Evolutionary conservation across 2,329 filamentous ascomycete genomes (phyloP).

Genomic region (Cephalotrichum gorgonifer): DNA sequence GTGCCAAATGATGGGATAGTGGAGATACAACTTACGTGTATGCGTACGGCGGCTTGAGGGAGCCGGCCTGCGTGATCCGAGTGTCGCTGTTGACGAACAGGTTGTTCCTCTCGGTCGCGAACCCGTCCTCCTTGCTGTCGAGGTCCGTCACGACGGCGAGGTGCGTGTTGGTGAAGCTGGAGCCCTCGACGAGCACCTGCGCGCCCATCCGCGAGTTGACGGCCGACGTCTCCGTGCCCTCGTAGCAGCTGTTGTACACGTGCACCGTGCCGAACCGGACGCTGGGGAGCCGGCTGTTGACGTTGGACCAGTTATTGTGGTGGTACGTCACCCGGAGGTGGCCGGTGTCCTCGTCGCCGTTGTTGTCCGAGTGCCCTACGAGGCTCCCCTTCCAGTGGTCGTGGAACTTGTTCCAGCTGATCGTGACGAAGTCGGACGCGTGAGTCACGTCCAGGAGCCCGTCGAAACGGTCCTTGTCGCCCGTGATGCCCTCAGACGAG

Average conservation of each 20-base stretch:
- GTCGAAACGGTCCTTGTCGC: constrained; percentile 32
- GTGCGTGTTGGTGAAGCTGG: constrained; percentile 33
- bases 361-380: constrained; percentile 50
- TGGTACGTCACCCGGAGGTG: constrained; percentile 48
- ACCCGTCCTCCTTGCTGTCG: constrained; percentile 32
- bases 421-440: constrained; percentile 29
- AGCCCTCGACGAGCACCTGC: constrained; percentile 42
- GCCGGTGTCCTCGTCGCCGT: constrained; percentile 45
- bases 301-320: constrained; percentile 50
- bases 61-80: constrained; percentile 20
- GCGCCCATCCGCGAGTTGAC: constrained; percentile 44
- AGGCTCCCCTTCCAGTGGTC: constrained; percentile 46
- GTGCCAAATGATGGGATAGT: not conserved
- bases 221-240: constrained; percentile 28
- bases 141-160: constrained; percentile 27
- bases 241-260: constrained; percentile 30
- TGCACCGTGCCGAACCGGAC: constrained; percentile 54
- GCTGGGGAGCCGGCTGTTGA: constrained; percentile 48
- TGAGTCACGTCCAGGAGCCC: constrained; percentile 33
- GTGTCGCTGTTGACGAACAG: constrained; percentile 27
- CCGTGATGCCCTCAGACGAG: constrained; percentile 19
- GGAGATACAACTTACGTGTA: constrained; percentile 13
- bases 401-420: constrained; percentile 30
- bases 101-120: constrained; percentile 30
- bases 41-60: constrained; percentile 19